Evolutionary conservation across 129 eudicot genomes (phyloP).

Genomic region (Lonicera japonica): DNA sequence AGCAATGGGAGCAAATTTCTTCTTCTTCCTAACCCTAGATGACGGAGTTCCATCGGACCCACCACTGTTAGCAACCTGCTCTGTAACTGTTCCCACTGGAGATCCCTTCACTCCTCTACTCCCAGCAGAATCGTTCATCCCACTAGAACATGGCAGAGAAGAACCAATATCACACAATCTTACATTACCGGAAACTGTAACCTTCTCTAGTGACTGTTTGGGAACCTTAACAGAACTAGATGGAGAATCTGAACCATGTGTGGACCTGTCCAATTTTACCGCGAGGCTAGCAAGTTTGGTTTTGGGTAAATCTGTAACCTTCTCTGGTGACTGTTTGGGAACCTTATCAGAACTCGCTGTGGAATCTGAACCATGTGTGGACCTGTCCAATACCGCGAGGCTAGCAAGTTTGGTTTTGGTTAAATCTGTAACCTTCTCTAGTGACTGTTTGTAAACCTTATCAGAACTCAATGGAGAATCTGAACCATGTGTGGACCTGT

Average conservation of each 20-base stretch:
- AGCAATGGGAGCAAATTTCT: constrained; percentile 19
- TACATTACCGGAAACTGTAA: constrained; percentile 13
- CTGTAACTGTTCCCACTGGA: constrained; percentile 21
- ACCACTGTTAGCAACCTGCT: constrained; percentile 20
- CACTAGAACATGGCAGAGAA: constrained; percentile 1
- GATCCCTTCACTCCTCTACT: constrained; percentile 15
- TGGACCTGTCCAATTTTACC: constrained; percentile 22
- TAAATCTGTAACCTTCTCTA: constrained; percentile 11
- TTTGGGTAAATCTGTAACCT: constrained; percentile 2
- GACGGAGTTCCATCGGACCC: constrained; percentile 21
- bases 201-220: constrained; percentile 20
- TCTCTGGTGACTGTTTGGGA: constrained; percentile 9
- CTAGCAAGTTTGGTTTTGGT: constrained; percentile 23
- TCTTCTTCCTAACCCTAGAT: constrained; percentile 46
- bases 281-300: constrained; percentile 21
- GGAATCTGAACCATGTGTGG: constrained; percentile 20
- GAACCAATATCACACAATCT: constrained; percentile 8
- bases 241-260: constrained; percentile 23
- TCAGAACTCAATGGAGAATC: constrained; percentile 37
- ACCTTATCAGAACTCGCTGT: constrained; percentile 22
- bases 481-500: constrained; percentile 18
- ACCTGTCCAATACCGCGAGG: constrained; percentile 21
- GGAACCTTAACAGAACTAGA: constrained; percentile 35
- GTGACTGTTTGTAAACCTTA: constrained; percentile 24
- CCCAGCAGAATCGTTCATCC: constrained; percentile 7